Evolutionary conservation across 2,329 filamentous ascomycete genomes (phyloP).

Genomic region (Claviceps spartinae): DNA sequence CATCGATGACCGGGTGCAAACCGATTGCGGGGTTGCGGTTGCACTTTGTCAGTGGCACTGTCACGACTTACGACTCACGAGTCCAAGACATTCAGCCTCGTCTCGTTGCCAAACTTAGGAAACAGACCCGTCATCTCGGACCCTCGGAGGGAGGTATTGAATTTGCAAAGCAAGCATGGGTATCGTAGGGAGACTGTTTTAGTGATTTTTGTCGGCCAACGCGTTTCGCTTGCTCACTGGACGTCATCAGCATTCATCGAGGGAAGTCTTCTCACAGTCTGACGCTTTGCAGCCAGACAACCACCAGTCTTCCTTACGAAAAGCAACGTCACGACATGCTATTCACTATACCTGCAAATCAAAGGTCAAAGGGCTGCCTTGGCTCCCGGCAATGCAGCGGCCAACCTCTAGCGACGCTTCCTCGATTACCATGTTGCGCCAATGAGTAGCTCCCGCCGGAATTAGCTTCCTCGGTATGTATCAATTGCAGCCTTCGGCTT

Average conservation of each 20-base stretch:
- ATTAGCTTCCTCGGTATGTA: background rate
- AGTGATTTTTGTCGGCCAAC: too few relatives aligned
- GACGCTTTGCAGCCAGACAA: background rate
- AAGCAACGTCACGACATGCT: background rate
- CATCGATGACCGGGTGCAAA: too few relatives aligned
- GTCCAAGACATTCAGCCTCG: too few relatives aligned
- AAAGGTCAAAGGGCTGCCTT: background rate
- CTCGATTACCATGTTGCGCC: background rate
- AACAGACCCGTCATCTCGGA: too few relatives aligned
- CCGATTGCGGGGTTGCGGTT: too few relatives aligned
- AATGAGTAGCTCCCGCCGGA: background rate
- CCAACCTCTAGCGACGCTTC: background rate
- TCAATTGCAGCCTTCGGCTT: conserved; percentile 1
- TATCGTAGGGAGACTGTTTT: too few relatives aligned
- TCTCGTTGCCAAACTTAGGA: too few relatives aligned
- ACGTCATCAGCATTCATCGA: background rate
- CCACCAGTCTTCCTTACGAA: background rate
- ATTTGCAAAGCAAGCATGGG: too few relatives aligned
- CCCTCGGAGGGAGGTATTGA: too few relatives aligned
- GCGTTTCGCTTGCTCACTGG: background rate
- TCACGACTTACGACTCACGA: too few relatives aligned
- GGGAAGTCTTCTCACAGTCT: background rate
- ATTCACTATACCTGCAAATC: background rate
- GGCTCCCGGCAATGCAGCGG: background rate
- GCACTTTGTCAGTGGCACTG: too few relatives aligned